Conservation (phyloP, 805 yeast species). For the Sungouiella blattae region DNA sequence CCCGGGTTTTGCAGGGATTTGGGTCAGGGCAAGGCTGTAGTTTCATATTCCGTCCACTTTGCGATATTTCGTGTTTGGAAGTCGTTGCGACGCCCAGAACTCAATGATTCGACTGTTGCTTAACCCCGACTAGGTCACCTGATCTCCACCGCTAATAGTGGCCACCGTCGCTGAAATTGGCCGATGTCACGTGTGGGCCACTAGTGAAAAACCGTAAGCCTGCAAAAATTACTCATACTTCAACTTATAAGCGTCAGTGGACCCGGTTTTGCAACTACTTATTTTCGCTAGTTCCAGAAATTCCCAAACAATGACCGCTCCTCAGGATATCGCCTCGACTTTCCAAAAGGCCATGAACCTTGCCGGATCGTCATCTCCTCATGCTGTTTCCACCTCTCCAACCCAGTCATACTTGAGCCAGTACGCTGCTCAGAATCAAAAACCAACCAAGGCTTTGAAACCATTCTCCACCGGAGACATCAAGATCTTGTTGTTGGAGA, state of each 20-base stretch:
- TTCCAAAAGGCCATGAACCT: constrained; percentile 54
- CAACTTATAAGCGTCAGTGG: background rate
- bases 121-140: background rate
- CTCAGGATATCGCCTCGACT: constrained; percentile 62
- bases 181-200: constrained; percentile 1
- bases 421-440: constrained; percentile 42
- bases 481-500: constrained; percentile 86
- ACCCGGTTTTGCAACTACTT: no score
- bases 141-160: background rate
- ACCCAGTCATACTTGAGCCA: constrained; percentile 69
- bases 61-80: no score
- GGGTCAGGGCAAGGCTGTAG: no score
- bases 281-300: no score
- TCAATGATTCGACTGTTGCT: no score
- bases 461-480: constrained; percentile 96
- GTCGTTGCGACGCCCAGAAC: no score
- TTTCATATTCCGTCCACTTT: no score
- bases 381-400: constrained; percentile 81
- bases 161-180: background rate
- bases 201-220: background rate
- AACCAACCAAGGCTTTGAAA: constrained; percentile 69
- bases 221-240: background rate
- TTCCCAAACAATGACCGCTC: constrained; percentile 50
- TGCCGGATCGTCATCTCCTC: constrained; percentile 42
- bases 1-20: no score